Evolutionary conservation across 2,329 filamentous ascomycete species (phyloP).

Genomic region (Penicillium occitanis): DNA sequence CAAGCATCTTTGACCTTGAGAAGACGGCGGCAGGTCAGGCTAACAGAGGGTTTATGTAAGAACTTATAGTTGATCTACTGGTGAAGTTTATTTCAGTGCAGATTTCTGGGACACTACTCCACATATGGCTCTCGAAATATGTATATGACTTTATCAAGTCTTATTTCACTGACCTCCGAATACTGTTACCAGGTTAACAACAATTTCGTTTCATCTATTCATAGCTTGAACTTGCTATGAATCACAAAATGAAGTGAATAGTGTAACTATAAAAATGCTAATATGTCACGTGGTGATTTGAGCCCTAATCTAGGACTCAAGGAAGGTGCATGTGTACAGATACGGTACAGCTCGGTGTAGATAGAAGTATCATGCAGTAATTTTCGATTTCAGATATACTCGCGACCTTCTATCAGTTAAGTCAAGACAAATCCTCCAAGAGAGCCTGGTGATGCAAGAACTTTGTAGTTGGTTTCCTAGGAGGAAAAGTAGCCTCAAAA

Average conservation of each 20-base stretch:
- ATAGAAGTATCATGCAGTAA: not conserved
- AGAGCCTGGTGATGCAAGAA: not conserved
- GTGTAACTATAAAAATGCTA: not conserved
- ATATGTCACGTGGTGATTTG: not conserved
- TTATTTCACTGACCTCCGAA: not conserved
- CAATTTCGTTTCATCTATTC: not conserved
- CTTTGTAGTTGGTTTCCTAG: not conserved
- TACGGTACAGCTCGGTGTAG: not conserved
- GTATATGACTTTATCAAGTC: not conserved
- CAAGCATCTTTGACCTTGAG: not conserved
- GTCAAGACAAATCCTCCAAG: not conserved
- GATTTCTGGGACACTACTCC: not conserved
- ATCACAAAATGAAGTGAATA: not conserved
- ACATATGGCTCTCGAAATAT: not conserved
- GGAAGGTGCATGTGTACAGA: not conserved
- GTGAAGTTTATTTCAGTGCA: not conserved
- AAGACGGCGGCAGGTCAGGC: not conserved
- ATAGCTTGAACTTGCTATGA: not conserved
- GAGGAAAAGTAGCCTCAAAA: not conserved
- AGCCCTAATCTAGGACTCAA: not conserved
- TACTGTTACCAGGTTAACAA: not conserved
- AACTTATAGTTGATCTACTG: not conserved
- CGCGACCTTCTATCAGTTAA: too few species aligned
- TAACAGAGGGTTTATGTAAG: not conserved
- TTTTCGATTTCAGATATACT: not conserved